Conservation (phyloP, 345 rosid genomes). For the Brassica juncea region DNA sequence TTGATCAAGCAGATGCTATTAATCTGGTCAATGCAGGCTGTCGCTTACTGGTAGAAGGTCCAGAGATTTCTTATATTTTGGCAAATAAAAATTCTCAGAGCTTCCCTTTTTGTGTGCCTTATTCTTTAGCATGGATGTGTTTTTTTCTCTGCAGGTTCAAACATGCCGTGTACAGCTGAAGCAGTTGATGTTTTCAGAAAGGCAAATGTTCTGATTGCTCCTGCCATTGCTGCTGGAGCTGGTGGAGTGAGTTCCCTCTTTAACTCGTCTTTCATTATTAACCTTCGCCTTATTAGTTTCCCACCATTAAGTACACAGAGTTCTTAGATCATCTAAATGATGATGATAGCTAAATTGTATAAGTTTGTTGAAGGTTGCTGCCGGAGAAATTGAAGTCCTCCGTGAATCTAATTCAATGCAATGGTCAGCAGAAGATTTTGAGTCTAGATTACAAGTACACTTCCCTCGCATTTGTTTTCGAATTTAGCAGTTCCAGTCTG, state of each 20-base stretch:
- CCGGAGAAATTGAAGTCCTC: conserved; percentile 93
- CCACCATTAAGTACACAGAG: background rate
- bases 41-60: conserved; percentile 87
- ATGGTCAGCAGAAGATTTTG: conserved; percentile 98
- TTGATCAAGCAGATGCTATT: conserved; percentile 91
- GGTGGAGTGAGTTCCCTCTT: conserved; percentile 74
- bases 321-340: conserved; percentile 1
- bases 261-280: conserved; percentile 1
- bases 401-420: conserved; percentile 84
- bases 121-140: background rate
- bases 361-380: conserved; percentile 67
- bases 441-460: conserved; percentile 85
- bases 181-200: conserved; percentile 86
- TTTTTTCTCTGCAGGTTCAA: conserved; percentile 63
- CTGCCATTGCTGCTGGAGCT: conserved; percentile 97
- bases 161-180: conserved; percentile 97
- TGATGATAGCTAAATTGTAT: background rate
- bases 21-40: conserved; percentile 91
- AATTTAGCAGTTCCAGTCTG: background rate
- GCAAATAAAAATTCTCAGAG: background rate
- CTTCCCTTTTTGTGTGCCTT: conserved; percentile 3
- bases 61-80: conserved; percentile 25
- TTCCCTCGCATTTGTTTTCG: background rate
- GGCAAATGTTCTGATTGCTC: conserved; percentile 87
- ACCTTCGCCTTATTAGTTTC: background rate